Evolutionary conservation across 768 basidiomycete genomes (phyloP), one percentile per base, ranked within the genome.

Genomic region (Coprinopsis cinerea): DNA sequence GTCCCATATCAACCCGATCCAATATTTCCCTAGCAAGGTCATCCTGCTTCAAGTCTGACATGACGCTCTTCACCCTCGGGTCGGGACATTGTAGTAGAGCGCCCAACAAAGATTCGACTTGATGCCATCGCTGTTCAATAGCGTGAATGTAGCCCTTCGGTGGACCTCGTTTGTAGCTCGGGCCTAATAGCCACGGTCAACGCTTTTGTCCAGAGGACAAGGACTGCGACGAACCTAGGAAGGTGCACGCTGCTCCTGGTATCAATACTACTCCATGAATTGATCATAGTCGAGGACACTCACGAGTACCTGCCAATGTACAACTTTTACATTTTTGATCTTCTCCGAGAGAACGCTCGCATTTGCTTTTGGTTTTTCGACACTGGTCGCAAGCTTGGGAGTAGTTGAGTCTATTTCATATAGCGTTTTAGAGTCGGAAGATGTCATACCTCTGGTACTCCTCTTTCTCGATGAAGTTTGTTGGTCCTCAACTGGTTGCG

Each of bases 141-240:
- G 91, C 91, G 63, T 92, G 88, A 44, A 94, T 92, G 63, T 94
- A 94, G 17, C 92, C 92, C 60, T 90, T 90, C 4, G 88, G 88
- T 9, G 87, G 87, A 9, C 90, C 91, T 7, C 90, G 83, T 61
- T 86, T 87, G 63, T 84, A 85, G 59, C 83, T 87, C 0, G 85
- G 85, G 39, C 83, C 87, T 88, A 26, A 15, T 17, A 41, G 44
- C 48, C 20, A 24, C 27, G 44, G 41, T 22, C 41, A 13, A 35
- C 24, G 25, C 50, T 23, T 63, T 6, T 17, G 18, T 18, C 17
- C 36, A 32, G 7, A 32, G 7, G 30, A 9, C 10, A 6, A 17
- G 17, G 11, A 18, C 36, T 39, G 9, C 36, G 36, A 39, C 36
- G 18, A 7, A 81, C 81, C 81, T 57, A 82, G 67, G 65, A 79